Conservation (phyloP, 441 rosid species). For the Flueggea neowawraea region DNA sequence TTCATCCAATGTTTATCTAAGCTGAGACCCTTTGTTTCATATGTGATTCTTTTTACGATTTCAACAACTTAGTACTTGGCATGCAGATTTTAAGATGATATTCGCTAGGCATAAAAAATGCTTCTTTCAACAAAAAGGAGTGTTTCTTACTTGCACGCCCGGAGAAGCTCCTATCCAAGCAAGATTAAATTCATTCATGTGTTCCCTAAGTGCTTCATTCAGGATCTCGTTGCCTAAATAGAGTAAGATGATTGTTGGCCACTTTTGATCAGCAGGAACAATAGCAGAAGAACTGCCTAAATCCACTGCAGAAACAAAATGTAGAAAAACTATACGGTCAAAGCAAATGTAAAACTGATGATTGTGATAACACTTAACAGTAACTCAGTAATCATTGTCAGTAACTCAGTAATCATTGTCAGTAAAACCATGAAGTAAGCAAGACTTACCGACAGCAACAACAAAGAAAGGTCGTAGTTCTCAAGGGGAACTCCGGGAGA, state of each 20-base stretch:
- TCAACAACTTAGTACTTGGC: no score
- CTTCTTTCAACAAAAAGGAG: background rate
- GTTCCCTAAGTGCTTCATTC: conserved; percentile 20
- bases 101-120: background rate
- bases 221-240: conserved; percentile 22
- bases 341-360: no score
- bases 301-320: background rate
- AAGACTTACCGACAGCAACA: conserved; percentile 28
- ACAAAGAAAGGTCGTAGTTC: conserved; percentile 20
- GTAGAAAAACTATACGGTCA: no score
- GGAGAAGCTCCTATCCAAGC: conserved; percentile 37
- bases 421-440: conserved; percentile 1
- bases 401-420: no score
- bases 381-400: no score
- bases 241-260: conserved; percentile 6
- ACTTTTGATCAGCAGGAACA: no score
- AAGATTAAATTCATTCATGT: conserved; percentile 18
- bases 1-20: no score
- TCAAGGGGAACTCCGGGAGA: conserved; percentile 31
- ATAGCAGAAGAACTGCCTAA: background rate
- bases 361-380: no score
- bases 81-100: no score
- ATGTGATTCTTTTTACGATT: no score
- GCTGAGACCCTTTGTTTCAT: no score
- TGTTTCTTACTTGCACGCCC: conserved; percentile 24